These are phyloP conservation scores for Populus hybrid DNA, from an alignment of 441 rosid genomes.

Conservation along the genomic window DNA sequence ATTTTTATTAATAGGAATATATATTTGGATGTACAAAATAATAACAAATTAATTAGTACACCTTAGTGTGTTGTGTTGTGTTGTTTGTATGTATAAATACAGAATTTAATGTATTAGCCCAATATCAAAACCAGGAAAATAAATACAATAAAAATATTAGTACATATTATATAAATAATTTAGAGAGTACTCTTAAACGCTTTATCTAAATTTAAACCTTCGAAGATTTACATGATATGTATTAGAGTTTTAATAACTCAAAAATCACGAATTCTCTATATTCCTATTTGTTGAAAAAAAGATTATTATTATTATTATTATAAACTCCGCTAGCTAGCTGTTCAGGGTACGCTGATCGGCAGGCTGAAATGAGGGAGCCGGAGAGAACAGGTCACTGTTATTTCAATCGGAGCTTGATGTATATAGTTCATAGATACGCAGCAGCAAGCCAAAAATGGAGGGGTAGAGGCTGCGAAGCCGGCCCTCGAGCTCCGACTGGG, in stretches of 20 bases:
- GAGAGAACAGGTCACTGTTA: not conserved
- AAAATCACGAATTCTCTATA: too few relatives aligned
- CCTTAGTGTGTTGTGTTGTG: not conserved
- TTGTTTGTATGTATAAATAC: too few relatives aligned
- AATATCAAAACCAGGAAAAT: too few relatives aligned
- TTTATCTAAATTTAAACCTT: too few relatives aligned
- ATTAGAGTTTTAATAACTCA: too few relatives aligned
- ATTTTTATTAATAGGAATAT: not conserved
- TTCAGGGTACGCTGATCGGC: not conserved
- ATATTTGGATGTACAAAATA: not conserved
- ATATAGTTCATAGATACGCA: not conserved
- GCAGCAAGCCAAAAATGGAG: not conserved
- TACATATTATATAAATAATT: too few relatives aligned
- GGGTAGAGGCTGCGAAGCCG: not conserved
- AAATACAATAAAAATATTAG: too few relatives aligned
- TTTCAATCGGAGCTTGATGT: not conserved
- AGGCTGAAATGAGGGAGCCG: not conserved
- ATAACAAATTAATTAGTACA: not conserved
- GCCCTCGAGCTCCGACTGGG: not conserved
- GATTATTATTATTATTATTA: too few relatives aligned
- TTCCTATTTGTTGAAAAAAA: too few relatives aligned
- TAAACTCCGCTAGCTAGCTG: not conserved
- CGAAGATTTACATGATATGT: too few relatives aligned
- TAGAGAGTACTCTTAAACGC: too few relatives aligned
- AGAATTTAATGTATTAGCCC: too few relatives aligned